Conservation (phyloP, 345 rosid species). For the Ailanthus altissimus region DNA sequence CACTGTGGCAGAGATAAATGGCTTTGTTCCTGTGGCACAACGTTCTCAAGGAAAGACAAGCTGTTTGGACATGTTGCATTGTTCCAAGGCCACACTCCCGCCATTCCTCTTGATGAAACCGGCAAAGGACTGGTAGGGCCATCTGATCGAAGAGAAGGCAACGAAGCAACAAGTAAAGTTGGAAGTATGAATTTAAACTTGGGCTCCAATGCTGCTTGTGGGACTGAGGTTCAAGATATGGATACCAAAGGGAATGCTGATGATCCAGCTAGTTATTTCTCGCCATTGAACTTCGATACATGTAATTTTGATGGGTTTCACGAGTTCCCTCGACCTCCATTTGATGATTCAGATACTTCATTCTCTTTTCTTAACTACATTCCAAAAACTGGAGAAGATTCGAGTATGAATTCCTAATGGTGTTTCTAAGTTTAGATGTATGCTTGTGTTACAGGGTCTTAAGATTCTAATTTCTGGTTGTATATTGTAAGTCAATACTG, state of each 20-base stretch:
- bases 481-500: conserved; percentile 24
- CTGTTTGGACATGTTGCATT: conserved; percentile 91
- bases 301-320: conserved; percentile 79
- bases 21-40: conserved; percentile 98
- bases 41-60: conserved; percentile 98
- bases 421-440: conserved; percentile 16
- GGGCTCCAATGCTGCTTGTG: conserved; percentile 34
- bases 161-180: conserved; percentile 36
- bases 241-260: conserved; percentile 58
- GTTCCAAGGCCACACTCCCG: conserved; percentile 98
- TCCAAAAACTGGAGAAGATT: conserved; percentile 53
- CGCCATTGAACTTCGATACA: conserved; percentile 73
- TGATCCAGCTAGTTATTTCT: conserved; percentile 54
- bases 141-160: conserved; percentile 44
- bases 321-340: conserved; percentile 74
- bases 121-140: conserved; percentile 41
- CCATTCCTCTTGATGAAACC: conserved; percentile 71
- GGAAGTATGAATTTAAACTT: conserved; percentile 44
- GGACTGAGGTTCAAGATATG: conserved; percentile 35
- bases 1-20: conserved; percentile 97
- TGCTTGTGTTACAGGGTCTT: conserved; percentile 4
- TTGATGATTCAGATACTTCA: conserved; percentile 79
- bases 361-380: conserved; percentile 67
- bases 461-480: conserved; percentile 14
- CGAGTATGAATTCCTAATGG: conserved; percentile 36